A percentile compares a stretch with the other conserved stretches of the same genome.
Evolutionary conservation across 2,329 filamentous ascomycete genomes (phyloP).

Genomic region (Colletotrichum spinosum): DNA sequence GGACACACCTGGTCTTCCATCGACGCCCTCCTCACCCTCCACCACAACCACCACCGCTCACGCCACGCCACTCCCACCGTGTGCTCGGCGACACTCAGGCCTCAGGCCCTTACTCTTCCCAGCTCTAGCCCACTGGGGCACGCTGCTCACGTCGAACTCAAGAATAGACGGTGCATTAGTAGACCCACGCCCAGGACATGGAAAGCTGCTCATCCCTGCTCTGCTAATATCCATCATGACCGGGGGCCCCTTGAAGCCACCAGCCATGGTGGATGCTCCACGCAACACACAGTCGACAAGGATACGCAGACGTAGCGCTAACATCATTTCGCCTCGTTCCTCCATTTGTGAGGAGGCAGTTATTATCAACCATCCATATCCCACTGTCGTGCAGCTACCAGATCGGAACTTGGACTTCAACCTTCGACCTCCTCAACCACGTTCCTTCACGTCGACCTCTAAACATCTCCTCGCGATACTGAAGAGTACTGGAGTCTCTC

Average conservation of each 20-base stretch:
- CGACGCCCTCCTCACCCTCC: constrained; percentile 40
- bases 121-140: constrained; percentile 48
- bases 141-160: constrained; percentile 44
- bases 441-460: constrained; percentile 48
- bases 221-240: constrained; percentile 38
- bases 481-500: constrained; percentile 24
- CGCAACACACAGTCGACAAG: constrained; percentile 44
- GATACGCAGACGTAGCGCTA: constrained; percentile 37
- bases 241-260: constrained; percentile 41
- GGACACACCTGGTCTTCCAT: constrained; percentile 36
- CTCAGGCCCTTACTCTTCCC: constrained; percentile 24
- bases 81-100: constrained; percentile 35
- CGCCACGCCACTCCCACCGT: too few relatives aligned
- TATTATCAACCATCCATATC: constrained; percentile 39
- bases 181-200: constrained; percentile 42
- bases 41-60: background rate
- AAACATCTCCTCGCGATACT: constrained; percentile 40
- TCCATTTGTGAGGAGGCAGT: constrained; percentile 30
- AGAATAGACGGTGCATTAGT: constrained; percentile 59
- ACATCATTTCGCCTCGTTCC: constrained; percentile 39
- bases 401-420: constrained; percentile 9
- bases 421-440: constrained; percentile 46
- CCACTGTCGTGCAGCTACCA: constrained; percentile 30
- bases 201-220: constrained; percentile 44
- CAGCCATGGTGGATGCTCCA: constrained; percentile 48